Percentiles rank a stretch among this genome's conserved stretches.
These are phyloP conservation scores for Rachicladosporium sp. DNA, from an alignment of 2,329 filamentous ascomycete species.

Conservation along the genomic window DNA sequence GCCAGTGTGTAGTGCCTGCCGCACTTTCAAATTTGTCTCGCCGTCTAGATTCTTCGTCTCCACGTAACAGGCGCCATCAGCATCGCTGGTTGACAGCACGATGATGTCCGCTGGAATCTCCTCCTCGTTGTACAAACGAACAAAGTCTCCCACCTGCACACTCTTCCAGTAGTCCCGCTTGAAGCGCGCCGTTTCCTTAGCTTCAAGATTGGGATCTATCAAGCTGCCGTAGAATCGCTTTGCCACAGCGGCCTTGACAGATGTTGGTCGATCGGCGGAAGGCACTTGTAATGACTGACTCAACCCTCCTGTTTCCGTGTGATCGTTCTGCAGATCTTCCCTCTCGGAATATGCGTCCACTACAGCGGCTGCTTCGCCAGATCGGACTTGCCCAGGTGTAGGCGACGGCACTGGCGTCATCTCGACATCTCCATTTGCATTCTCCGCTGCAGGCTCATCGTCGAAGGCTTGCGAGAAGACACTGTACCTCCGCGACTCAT, in stretches of 20 bases:
- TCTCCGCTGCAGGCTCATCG: constrained; percentile 24
- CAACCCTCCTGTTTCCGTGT: constrained; percentile 9
- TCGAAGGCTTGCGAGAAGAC: constrained; percentile 36
- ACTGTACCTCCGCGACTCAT: constrained; percentile 37
- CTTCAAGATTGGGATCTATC: constrained; percentile 57
- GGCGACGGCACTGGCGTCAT: constrained; percentile 93
- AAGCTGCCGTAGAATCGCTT: constrained; percentile 53
- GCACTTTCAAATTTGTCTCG: constrained; percentile 93
- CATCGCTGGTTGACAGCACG: constrained; percentile 82
- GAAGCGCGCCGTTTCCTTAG: constrained; percentile 65
- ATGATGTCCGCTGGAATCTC: constrained; percentile 89
- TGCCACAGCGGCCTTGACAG: constrained; percentile 18
- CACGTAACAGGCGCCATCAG: constrained; percentile 89
- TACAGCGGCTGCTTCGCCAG: constrained; percentile 26
- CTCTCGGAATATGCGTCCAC: constrained; percentile 6
- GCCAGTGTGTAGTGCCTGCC: constrained; percentile 78
- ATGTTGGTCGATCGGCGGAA: constrained; percentile 9
- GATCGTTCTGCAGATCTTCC: constrained; percentile 10
- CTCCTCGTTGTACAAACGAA: constrained; percentile 92
- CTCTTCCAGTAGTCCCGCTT: constrained; percentile 94
- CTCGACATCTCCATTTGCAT: constrained; percentile 59
- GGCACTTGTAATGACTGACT: constrained; percentile 20
- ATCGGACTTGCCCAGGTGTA: constrained; percentile 40
- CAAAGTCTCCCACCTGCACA: constrained; percentile 87
- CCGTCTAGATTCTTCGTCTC: constrained; percentile 98